Evolutionary conservation across 805 yeast species (phyloP), one percentile per base, ranked within the genome.

Genomic region (Crinitomyces ghanaensis): DNA sequence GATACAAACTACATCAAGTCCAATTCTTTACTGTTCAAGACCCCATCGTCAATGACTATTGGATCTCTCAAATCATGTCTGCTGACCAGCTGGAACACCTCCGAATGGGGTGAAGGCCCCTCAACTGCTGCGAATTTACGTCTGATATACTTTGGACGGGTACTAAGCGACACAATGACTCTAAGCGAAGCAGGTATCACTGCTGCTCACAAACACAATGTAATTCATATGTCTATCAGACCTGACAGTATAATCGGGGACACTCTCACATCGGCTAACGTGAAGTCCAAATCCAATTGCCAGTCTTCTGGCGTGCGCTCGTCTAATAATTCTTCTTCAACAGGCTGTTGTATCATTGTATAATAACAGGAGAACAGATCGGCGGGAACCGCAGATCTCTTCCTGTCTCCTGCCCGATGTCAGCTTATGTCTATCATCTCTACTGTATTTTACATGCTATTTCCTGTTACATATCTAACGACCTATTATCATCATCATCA

Each of bases 71-170:
- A 43, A 19, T 23, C 30, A n/a, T 41, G 41, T 30, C 33, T 49
- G 14, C 40, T 34, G 26, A 18, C 37, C 13, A 28, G 35, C 15
- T 49, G 53, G 53, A 32, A 45, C 15, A 44, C 39, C 8, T n/a
- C n/a, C n/a, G 46, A 37, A 26, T 43, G 51, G 43, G 51, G 51
- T 9, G 28, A 35, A 24, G 27, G 37, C n/a, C 46, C 50, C 11
- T 35, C 42, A 8, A 35, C 24, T 15, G 24, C 41, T 5, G 13
- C 34, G 13, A 35, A 41, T 18, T 37, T 48, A 12, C 41, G 60
- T 11, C 36, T 56, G n/a, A 54, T 56, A 14, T 51, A 53, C 30
- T 33, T 54, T 32, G 61, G 61, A 15, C 42, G 44, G 32, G 42
- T 53, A 6, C 37, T 56, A 12, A 48, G 46, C 14, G 53, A 48